These are phyloP conservation scores for Neofusicoccum laricinum DNA, from an alignment of 2,329 filamentous ascomycete genomes.

Conservation along the genomic window DNA sequence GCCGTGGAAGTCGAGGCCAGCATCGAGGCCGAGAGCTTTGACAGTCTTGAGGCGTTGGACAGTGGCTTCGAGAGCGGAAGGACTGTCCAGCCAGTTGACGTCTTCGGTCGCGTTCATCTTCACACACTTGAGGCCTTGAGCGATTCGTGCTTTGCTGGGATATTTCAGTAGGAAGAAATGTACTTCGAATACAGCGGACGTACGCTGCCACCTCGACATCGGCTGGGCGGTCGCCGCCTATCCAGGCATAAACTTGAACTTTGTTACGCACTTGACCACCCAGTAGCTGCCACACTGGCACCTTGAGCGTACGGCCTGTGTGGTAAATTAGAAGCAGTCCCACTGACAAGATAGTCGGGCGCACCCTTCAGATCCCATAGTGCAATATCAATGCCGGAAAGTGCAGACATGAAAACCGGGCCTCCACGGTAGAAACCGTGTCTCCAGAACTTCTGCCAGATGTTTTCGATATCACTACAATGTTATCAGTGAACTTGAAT, in stretches of 20 bases:
- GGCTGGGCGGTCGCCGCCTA: slow-evolving; percentile 67
- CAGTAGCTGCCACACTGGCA: slow-evolving; percentile 10
- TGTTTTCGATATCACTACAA: slow-evolving; percentile 69
- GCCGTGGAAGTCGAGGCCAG: slow-evolving; percentile 74
- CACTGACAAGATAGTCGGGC: slow-evolving; percentile 30
- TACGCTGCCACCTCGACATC: slow-evolving; percentile 65
- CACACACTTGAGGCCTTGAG: slow-evolving; percentile 63
- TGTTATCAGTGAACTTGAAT: background rate
- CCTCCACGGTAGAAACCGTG: slow-evolving; percentile 67
- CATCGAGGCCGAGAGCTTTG: slow-evolving; percentile 68
- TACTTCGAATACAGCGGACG: slow-evolving; percentile 23
- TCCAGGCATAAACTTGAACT: slow-evolving; percentile 52
- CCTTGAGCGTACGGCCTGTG: slow-evolving; percentile 2
- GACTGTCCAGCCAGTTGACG: slow-evolving; percentile 72
- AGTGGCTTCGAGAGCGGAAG: slow-evolving; percentile 58
- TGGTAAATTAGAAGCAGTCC: background rate
- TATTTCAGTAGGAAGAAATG: background rate
- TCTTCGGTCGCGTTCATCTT: slow-evolving; percentile 82
- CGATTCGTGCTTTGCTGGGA: slow-evolving; percentile 52
- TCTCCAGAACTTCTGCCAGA: slow-evolving; percentile 74
- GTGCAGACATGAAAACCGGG: slow-evolving; percentile 13
- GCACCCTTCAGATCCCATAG: slow-evolving; percentile 20
- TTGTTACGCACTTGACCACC: slow-evolving; percentile 6
- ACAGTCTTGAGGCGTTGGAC: slow-evolving; percentile 68
- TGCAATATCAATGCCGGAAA: slow-evolving; percentile 16